phyloP scores from a whole-genome alignment of 345 rosid genomes.

The Citrus glauca region DNA sequence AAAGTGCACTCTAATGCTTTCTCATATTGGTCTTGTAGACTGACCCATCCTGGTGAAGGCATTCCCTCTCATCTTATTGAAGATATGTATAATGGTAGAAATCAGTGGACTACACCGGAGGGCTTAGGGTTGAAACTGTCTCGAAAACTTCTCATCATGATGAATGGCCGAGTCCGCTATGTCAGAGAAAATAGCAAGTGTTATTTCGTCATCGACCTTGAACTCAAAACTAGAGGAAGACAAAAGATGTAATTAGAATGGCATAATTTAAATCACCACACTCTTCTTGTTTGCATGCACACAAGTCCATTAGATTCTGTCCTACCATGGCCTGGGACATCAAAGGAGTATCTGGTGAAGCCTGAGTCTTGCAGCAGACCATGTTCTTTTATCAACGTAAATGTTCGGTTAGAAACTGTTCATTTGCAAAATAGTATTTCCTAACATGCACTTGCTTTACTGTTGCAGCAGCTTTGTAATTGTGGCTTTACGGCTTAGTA shows the following conservation, averaged over 20 bases:
- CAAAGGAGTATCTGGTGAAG: neutral
- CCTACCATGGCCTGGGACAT: neutral
- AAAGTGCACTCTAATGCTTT: neutral
- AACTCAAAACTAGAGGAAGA: constrained; percentile 34
- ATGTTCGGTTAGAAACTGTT: neutral
- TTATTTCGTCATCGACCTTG: constrained; percentile 51
- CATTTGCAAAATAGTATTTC: neutral
- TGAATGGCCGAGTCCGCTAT: constrained; percentile 60
- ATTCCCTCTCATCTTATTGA: constrained; percentile 52
- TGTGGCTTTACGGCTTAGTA: neutral
- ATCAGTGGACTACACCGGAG: constrained; percentile 46
- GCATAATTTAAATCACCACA: neutral
- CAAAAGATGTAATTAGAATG: constrained; percentile 11
- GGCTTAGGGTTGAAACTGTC: constrained; percentile 55
- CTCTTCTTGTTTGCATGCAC: neutral
- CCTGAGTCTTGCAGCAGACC: neutral
- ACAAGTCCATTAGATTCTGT: no score
- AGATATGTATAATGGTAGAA: constrained; percentile 56
- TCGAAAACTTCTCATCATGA: constrained; percentile 41
- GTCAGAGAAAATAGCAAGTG: constrained; percentile 44
- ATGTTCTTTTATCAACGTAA: neutral
- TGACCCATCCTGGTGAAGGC: constrained; percentile 74
- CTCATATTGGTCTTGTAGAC: constrained; percentile 33
- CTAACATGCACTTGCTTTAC: neutral
- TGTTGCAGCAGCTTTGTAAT: neutral